A percentile compares a stretch with the other conserved stretches of the same genome.
phyloP scores from a whole-genome alignment of 2,329 filamentous ascomycete genomes.

The Colletotrichum abscissum region DNA sequence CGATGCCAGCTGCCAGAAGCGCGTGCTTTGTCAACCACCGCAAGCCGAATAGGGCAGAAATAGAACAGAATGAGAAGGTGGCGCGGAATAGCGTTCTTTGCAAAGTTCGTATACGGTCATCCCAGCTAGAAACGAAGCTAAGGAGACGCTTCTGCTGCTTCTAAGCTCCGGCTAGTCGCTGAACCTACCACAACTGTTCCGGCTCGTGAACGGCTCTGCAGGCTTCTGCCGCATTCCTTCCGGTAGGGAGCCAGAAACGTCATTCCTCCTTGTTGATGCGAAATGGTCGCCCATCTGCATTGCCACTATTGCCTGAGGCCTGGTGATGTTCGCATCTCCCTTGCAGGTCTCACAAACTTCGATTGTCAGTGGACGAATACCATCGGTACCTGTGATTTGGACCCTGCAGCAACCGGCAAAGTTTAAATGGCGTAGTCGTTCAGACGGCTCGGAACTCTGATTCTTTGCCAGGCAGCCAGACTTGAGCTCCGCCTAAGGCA shows the following conservation, averaged over 20 bases:
- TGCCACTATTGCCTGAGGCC: background rate
- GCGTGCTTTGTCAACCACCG: background rate
- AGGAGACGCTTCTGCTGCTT: constrained; percentile 13
- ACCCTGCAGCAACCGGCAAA: constrained; percentile 32
- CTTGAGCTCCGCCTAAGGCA: constrained; percentile 19
- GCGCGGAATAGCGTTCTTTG: constrained; percentile 11
- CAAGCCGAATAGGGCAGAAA: background rate
- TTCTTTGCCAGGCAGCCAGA: background rate
- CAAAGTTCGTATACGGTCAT: constrained; percentile 22
- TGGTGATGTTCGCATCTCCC: background rate
- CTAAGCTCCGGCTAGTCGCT: constrained; percentile 16
- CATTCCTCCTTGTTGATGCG: background rate
- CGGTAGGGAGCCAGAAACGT: constrained; percentile 13
- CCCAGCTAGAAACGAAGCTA: background rate
- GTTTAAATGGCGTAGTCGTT: constrained; percentile 28
- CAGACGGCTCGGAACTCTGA: constrained; percentile 11
- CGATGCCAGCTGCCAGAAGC: background rate
- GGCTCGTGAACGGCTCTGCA: background rate
- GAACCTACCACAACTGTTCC: constrained; percentile 6
- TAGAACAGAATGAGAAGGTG: constrained; percentile 13
- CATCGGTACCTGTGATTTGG: constrained; percentile 14
- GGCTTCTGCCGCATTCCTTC: constrained; percentile 7
- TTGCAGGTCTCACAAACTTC: background rate
- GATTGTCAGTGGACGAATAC: background rate
- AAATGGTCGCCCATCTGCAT: background rate